Evolutionary conservation across 352 stramenopile genomes (phyloP), one percentile per base, ranked within the genome.

Genomic region (Pythium oligandrum): DNA sequence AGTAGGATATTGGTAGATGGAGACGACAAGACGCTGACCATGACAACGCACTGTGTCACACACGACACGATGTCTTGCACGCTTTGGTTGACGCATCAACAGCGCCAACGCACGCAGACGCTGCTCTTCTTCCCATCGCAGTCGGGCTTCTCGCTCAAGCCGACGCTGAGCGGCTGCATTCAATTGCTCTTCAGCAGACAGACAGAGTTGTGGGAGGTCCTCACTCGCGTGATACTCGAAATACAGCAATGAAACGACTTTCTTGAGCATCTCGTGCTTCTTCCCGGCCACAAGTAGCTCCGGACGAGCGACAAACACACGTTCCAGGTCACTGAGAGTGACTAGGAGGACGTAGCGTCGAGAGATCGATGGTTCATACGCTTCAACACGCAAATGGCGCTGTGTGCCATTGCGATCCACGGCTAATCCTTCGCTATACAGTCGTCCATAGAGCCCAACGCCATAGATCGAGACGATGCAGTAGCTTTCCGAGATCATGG

Each of bases 401-500:
- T 61, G 50, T 9, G 64, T 63, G 3, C 66, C 64, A 4, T 71
- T 57, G 0, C 64, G 57, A n/a, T 68, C 60, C 1, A 52, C 63
- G 8, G 7, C 7, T 42, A 89, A 55, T 0, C 75, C 75, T 40
- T 66, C 57, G 32, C 73, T 68, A 48, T 85, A 87, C 11, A 90
- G 30, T 0, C 78, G 64, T 0, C 78, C 78, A 53, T 72, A 78
- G 42, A 86, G 70, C 2, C 77, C 77, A 17, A 82, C 67, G 9
- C 78, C 78, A 40, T 70, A 80, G 43, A 86, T 64, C 8, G 72
- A 82, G 9, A 86, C 61, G 32, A 90, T 53, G 37, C 75, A 82
- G 62, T 86, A 87, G 12, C 63, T 85, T 8, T 53, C 51, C n/a
- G 73, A 81, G 52, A 90, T 82, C 48, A 90, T 69, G 1, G 55